A percentile compares a stretch with the other conserved stretches of the same genome.
Conservation (phyloP, 2,329 filamentous ascomycete species). For the Zymoseptoria brevis region DNA sequence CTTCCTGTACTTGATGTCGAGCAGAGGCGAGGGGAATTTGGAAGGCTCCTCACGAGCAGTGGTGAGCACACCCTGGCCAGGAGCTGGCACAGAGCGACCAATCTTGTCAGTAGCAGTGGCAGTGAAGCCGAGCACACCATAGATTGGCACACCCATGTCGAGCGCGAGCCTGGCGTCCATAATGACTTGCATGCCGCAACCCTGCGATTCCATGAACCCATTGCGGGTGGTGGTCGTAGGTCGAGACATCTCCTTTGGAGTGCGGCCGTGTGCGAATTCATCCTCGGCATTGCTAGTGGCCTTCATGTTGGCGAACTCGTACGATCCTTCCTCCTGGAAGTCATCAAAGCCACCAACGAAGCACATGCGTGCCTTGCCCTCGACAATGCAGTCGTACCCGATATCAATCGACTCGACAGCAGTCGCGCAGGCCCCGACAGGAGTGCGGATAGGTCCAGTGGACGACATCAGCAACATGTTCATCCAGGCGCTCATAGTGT, state of each 20-base stretch:
- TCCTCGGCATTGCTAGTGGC: conserved; percentile 97
- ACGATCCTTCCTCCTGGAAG: conserved; percentile 97
- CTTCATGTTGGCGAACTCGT: conserved; percentile 99
- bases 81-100: conserved; percentile 90
- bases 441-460: conserved; percentile 96
- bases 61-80: conserved; percentile 92
- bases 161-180: conserved; percentile 95
- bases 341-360: conserved; percentile 98
- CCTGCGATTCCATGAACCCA: conserved; percentile 99
- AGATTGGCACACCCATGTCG: conserved; percentile 97
- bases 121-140: conserved; percentile 86
- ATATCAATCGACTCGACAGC: conserved; percentile 96
- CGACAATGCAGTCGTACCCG: conserved; percentile 95
- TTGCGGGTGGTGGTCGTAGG: conserved; percentile 94
- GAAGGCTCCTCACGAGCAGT: conserved; percentile 83
- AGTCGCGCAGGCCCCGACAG: conserved; percentile 93
- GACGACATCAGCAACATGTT: conserved; percentile 98
- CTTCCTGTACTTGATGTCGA: conserved; percentile 96
- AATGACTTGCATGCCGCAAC: conserved; percentile 95
- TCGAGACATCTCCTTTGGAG: conserved; percentile 94
- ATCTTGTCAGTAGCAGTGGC: conserved; percentile 99
- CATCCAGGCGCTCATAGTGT: conserved; percentile 99
- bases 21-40: conserved; percentile 88
- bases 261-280: conserved; percentile 90
- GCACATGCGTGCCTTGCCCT: conserved; percentile 95